Evolutionary conservation across 179 eudicot genomes (phyloP), one percentile per base, ranked within the genome.

Genomic region (Monotropa hypopitys): DNA sequence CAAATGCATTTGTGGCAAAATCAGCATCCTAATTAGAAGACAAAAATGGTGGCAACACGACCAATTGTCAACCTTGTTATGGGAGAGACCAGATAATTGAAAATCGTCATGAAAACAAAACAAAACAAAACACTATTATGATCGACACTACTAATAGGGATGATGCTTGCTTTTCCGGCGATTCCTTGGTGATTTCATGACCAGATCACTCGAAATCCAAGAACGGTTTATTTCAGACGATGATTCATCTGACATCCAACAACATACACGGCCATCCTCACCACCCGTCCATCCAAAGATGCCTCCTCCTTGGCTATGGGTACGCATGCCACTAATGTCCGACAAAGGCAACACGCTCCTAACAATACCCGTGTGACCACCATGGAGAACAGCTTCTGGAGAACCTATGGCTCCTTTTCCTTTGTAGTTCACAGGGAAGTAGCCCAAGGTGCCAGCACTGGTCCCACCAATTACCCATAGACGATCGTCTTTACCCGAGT

Each of bases 251-350:
- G 99, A 87, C 35, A 83, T 82, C 99, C 99, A 95, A 76, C 96
- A 93, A 87, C 99, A 93, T 72, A 95, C 78, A 46, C 97, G 90
- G 18, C 99, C 99, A 85, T 95, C 99, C 78, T 95, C 99, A 11
- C 98, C 99, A 26, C 99, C 97, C 0, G 92, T 91, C 99, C 99
- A 95, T 43, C 97, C 98, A 75, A 91, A 95, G 47, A 90, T 74
- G 73, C 94, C 90, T 33, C 92, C 89, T 30, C 74, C 89, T 30
- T 72, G 83, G 74, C 61, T 78, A 15, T 77, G 81, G 53, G 82
- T 50, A 30, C 74, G 80, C 5, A 81, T 78, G 49, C 72, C 63
- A 3, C 61, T 80, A 53, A 56, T 73, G 78, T 83, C 54, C 0
- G 90, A 78, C 74, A 85, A 78, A n/a, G 93, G 91, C 82, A 93